Conservation (phyloP, 768 basidiomycete genomes). For the Myochromella boudieri region DNA sequence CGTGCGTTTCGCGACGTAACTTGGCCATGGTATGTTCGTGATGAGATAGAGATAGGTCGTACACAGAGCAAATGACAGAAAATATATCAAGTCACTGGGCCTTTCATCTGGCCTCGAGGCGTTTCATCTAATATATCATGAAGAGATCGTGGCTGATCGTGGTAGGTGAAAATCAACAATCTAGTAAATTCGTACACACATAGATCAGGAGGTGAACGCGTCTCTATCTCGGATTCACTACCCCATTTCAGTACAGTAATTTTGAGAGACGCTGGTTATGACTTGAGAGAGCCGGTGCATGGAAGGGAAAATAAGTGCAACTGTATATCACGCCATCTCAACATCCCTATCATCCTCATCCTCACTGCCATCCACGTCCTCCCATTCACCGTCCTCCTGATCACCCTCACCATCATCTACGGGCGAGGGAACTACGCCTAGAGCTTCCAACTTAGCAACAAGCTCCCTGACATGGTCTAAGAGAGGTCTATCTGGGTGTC, state of each 20-base stretch:
- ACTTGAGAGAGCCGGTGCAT: background rate
- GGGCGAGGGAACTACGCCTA: constrained; percentile 65
- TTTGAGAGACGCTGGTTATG: constrained; percentile 19
- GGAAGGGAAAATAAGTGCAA: too few species aligned
- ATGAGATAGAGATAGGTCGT: constrained; percentile 6
- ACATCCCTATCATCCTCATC: constrained; percentile 58
- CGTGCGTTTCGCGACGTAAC: constrained; percentile 43
- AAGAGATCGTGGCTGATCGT: constrained; percentile 6
- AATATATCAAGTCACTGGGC: too few species aligned
- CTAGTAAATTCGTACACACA: background rate
- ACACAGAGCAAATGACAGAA: constrained; percentile 1
- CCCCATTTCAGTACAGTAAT: constrained; percentile 26
- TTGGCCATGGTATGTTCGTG: constrained; percentile 38
- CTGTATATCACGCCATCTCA: constrained; percentile 50
- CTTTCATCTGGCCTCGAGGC: constrained; percentile 5
- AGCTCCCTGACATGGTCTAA: constrained; percentile 77
- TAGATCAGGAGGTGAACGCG: constrained; percentile 1
- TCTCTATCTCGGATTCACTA: background rate
- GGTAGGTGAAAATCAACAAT: too few species aligned
- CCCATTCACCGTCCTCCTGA: constrained; percentile 53
- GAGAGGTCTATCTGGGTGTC: constrained; percentile 74
- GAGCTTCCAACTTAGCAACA: constrained; percentile 59
- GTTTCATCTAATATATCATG: constrained; percentile 2
- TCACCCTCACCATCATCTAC: constrained; percentile 55
- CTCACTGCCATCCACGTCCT: constrained; percentile 58